Percentiles rank a stretch among this genome's conserved stretches.
Evolutionary conservation across 192 early-diverging fungal species (phyloP).

Genomic region (Ramicandelaber brevisporus): DNA sequence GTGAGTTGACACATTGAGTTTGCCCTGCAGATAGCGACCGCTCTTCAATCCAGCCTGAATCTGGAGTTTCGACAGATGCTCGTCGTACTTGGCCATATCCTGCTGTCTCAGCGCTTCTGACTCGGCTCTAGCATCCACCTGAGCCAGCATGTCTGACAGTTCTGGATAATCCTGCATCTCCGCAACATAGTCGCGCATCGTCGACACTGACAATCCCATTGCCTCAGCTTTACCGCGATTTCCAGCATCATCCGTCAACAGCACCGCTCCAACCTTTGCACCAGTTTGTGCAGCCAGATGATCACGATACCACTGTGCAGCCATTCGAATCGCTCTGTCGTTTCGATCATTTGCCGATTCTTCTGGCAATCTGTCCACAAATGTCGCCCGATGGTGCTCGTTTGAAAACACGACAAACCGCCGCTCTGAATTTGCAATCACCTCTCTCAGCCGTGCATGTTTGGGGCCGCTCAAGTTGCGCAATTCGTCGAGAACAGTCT

Average conservation of each 20-base stretch:
- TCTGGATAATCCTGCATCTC: constrained; percentile 49
- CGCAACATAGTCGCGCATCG: constrained; percentile 56
- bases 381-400: constrained; percentile 78
- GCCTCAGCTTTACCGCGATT: constrained; percentile 44
- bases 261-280: constrained; percentile 21
- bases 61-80: constrained; percentile 55
- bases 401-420: constrained; percentile 88
- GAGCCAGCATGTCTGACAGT: constrained; percentile 74
- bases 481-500: constrained; percentile 86
- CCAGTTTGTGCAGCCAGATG: constrained; percentile 27
- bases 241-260: constrained; percentile 75
- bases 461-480: constrained; percentile 52
- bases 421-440: constrained; percentile 44
- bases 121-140: constrained; percentile 18
- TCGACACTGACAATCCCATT: constrained; percentile 35
- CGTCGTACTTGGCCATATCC: constrained; percentile 19
- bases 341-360: constrained; percentile 91
- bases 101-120: too few relatives aligned
- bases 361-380: constrained; percentile 46
- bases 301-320: constrained; percentile 54
- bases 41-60: constrained; percentile 66
- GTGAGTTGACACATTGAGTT: constrained; percentile 53
- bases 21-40: constrained; percentile 53
- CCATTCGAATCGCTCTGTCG: constrained; percentile 76
- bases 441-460: constrained; percentile 47